Evolutionary conservation across 257 asterid species (phyloP).

Genomic region (Anisodus acutangulus): DNA sequence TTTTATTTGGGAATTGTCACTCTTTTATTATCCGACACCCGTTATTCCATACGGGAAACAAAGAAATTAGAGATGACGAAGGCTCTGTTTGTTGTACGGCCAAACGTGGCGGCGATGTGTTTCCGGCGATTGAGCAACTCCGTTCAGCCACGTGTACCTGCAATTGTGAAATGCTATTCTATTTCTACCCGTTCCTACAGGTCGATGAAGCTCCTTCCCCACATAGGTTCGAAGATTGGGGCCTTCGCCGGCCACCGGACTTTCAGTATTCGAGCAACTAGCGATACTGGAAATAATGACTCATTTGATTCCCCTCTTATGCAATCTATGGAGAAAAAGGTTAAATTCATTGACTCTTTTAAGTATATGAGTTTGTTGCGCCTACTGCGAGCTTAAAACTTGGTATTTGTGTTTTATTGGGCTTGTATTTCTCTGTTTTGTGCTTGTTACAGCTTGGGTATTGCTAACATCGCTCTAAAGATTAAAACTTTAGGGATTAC

Average conservation of each 20-base stretch:
- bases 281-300: slow-evolving; percentile 43
- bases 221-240: background rate
- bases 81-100: slow-evolving; percentile 52
- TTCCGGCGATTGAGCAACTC: slow-evolving; percentile 40
- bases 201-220: slow-evolving; percentile 38
- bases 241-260: slow-evolving; percentile 40
- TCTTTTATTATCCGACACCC: background rate
- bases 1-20: background rate
- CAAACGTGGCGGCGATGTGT: slow-evolving; percentile 55
- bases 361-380: background rate
- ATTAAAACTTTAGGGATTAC: background rate
- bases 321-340: slow-evolving; percentile 90
- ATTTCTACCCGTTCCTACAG: background rate
- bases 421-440: background rate
- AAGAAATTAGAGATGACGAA: slow-evolving; percentile 38
- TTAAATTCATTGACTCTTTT: slow-evolving; percentile 18
- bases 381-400: background rate
- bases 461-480: background rate
- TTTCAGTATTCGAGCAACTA: slow-evolving; percentile 61
- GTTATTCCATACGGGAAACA: background rate
- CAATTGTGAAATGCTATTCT: slow-evolving; percentile 15
- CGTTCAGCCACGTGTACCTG: slow-evolving; percentile 41
- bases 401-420: background rate
- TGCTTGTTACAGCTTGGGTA: background rate
- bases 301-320: slow-evolving; percentile 62